phyloP scores from a whole-genome alignment of 495 filamentous ascomycete species.

The Sordaria brevicollis region DNA sequence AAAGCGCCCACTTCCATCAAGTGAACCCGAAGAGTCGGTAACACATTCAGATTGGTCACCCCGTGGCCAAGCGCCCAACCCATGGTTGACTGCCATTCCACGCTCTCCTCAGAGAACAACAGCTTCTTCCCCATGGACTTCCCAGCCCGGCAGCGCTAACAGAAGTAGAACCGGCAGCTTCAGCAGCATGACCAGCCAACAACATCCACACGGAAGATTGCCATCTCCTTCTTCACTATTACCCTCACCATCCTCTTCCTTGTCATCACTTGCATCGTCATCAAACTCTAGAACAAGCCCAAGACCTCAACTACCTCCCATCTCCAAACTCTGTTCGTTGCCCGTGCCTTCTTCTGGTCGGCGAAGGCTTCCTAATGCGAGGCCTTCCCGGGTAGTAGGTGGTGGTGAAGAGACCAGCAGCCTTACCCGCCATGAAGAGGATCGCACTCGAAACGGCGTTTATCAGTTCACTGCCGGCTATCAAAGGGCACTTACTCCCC shows the following conservation, averaged over 20 bases:
- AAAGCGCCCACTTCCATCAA: background rate
- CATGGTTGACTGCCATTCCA: conserved; percentile 34
- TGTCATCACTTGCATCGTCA: background rate
- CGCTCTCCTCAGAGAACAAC: conserved; percentile 10
- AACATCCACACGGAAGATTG: background rate
- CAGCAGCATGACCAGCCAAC: background rate
- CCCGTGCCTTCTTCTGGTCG: background rate
- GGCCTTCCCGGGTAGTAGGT: background rate
- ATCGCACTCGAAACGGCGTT: background rate
- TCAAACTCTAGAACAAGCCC: background rate
- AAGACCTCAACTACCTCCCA: background rate
- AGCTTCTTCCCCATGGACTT: background rate
- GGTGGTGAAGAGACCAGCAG: background rate
- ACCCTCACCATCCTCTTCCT: background rate
- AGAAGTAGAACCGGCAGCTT: background rate
- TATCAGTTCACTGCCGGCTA: background rate
- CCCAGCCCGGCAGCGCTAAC: background rate
- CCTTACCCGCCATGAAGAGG: background rate
- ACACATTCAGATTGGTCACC: background rate
- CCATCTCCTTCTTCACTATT: background rate
- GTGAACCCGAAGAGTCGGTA: background rate
- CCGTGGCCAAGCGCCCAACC: conserved; percentile 18
- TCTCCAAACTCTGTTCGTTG: background rate
- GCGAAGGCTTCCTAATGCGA: background rate
- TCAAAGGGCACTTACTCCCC: background rate